Base-by-base conservation (phyloP, 1,284 basidiomycete genomes). In the Sanghuangporus weigelae region DNA sequence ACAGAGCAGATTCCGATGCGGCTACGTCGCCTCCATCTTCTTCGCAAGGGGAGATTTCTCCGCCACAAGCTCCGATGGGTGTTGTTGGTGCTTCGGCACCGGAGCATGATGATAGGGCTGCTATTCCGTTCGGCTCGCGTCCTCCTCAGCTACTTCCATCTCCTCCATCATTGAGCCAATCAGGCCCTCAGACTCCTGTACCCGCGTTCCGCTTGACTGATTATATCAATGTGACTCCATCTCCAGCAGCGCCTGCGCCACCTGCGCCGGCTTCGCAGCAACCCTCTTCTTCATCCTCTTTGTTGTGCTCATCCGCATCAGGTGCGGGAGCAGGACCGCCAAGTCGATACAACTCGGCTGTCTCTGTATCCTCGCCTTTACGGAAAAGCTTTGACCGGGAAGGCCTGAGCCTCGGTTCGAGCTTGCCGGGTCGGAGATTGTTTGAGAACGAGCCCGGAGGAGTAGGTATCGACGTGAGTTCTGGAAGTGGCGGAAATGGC, bases 191-290 rank as follows among this genome's bases (percentile, higher is more conserved):
- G 11, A 79, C 77, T 7, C 79, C 79, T 0, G 75, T 75, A 6
- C 69, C 73, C 55, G 73, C 77, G 48, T 90, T 90, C 73, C 86
- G 87, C 71, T 76, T 89, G 64, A 81, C 81, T 68, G 89, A 90
- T 63, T 90, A 84, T 70, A 84, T 90, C 70, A 86, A 90, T 67
- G 84, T 85, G 42, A 88, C 88, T 21, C 88, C 89, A 2, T 86
- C 85, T 2, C 84, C 86, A 1, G 73, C 76, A 16, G 69, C 35
- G 2, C 54, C 23, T 8, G 46, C 63, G 1, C 55, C 60, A 10
- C 56, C 26, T 53, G 8, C 57, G 46, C 16, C 26, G 21, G 40
- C 58, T 8, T 50, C 61, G 5, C 58, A 59, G 1, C 49, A 35
- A 26, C 46, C 46, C 6, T 14, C 35, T 14, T 19, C 57, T 11